Base-by-base conservation (phyloP, 768 basidiomycete genomes). In the Suillus tomentosus region DNA sequence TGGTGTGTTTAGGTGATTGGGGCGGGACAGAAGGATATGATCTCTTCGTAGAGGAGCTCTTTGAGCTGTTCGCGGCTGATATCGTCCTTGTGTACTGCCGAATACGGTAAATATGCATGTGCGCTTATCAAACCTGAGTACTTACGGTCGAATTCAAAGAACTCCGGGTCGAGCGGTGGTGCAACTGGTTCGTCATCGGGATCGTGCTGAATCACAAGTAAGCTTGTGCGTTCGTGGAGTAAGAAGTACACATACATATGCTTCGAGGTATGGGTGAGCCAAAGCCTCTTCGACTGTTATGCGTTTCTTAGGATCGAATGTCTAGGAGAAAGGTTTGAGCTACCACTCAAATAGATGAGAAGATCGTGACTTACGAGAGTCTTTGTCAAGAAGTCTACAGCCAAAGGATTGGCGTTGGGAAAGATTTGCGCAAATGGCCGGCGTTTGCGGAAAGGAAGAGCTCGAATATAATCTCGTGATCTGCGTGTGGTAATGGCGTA, bases 231-330 rank as follows among this genome's bases (percentile, higher is more conserved):
- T 61, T 43, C 43, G 62, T 51, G 31, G 42, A 62, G 40, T 42
- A 58, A 42, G 43, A 53, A 57, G 34, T 55, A 62, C 22, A 68
- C 89, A 53, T 71, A 92, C 91, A 73, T 97, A 96, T 75, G 95
- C 92, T 75, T 95, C 94, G 14, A 96, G 84, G 72, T 96, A 96
- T 7, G 96, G 95, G 71, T 98, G 96, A n/a, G 90, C 89, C 40
- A 99, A 81, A 7, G 95, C 95, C 64, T 96, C 89, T 73, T 98
- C 96, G 48, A 96, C 94, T 0, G 94, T 94, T 75, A 95, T 89
- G 53, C 97, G 90, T 76, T 96, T 97, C 82, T 95, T 96, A 27
- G 97, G 96, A 78, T 97, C 96, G 77, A 99, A 99, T 0, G 97
- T 96, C 91, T 92, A 68, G 54, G 56, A 59, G 37, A 61, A 36